phyloP scores from a whole-genome alignment of 1,139 yeast species.

The Kodamaea anthophila region DNA sequence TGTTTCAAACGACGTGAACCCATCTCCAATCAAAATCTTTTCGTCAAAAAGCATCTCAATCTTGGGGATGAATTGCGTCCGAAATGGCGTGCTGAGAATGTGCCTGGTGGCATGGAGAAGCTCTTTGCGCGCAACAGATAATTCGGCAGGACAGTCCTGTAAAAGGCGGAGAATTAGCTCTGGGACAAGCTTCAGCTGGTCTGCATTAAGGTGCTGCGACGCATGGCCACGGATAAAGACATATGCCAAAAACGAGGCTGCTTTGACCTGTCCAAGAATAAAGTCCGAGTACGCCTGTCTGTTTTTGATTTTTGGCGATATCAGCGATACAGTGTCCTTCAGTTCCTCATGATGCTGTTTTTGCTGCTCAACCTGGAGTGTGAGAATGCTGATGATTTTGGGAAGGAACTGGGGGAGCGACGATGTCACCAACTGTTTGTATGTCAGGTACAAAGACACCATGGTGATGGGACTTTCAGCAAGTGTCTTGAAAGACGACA shows the following conservation, averaged over 20 bases:
- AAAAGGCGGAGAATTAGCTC: constrained; percentile 78
- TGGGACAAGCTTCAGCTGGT: constrained; percentile 69
- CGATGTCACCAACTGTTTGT: constrained; percentile 66
- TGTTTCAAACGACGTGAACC: constrained; percentile 85
- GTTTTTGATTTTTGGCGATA: constrained; percentile 65
- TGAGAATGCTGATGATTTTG: constrained; percentile 67
- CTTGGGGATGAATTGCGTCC: constrained; percentile 77
- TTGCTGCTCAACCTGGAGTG: constrained; percentile 62
- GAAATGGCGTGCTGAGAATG: constrained; percentile 81
- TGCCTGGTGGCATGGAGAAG: constrained; percentile 91
- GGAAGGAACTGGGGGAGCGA: constrained; percentile 79
- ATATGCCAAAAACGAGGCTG: constrained; percentile 91
- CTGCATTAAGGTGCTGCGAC: constrained; percentile 52
- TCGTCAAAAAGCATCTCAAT: constrained; percentile 83
- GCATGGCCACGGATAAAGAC: constrained; percentile 83
- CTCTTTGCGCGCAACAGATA: constrained; percentile 89
- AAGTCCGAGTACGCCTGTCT: constrained; percentile 83
- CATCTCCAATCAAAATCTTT: constrained; percentile 83
- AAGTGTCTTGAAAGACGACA: constrained; percentile 81
- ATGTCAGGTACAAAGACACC: constrained; percentile 85
- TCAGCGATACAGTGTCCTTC: constrained; percentile 47
- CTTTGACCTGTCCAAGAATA: constrained; percentile 92
- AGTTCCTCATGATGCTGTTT: constrained; percentile 46
- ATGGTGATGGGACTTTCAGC: constrained; percentile 97
- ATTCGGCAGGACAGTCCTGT: constrained; percentile 96